Percentiles rank a stretch among this genome's conserved stretches.
Evolutionary conservation across 1,139 yeast species (phyloP).

Genomic region (Hansenula sp.): DNA sequence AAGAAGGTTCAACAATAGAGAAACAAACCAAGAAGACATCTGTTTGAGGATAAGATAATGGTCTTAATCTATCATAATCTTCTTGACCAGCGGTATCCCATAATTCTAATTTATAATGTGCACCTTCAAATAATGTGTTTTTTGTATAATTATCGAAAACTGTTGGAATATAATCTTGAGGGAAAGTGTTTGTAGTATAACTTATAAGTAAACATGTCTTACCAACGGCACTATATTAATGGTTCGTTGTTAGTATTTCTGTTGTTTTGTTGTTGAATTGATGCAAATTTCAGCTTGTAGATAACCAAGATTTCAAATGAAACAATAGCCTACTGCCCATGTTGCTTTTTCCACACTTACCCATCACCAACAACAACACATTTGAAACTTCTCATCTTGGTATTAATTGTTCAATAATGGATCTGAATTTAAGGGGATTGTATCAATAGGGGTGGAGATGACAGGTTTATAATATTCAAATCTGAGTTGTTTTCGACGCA

Average conservation of each 20-base stretch:
- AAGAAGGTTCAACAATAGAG: slow-evolving; percentile 78
- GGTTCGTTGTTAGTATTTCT: neutral
- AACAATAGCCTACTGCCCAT: neutral
- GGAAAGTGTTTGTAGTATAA: slow-evolving; percentile 91
- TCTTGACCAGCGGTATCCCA: slow-evolving; percentile 99
- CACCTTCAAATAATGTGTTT: slow-evolving; percentile 78
- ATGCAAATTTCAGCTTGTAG: too few species aligned
- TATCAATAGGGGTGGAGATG: neutral
- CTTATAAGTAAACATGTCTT: slow-evolving; percentile 86
- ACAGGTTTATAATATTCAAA: neutral
- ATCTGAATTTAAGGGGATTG: neutral
- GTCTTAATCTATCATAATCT: slow-evolving; percentile 88
- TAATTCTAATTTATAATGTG: slow-evolving; percentile 69
- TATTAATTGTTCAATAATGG: neutral
- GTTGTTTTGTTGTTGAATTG: neutral
- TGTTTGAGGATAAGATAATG: slow-evolving; percentile 89
- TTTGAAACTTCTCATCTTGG: slow-evolving; percentile 81
- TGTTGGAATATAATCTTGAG: slow-evolving; percentile 93
- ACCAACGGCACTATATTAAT: slow-evolving; percentile 68
- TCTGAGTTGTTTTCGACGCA: too few species aligned
- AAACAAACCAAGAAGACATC: slow-evolving; percentile 87
- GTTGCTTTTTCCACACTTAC: slow-evolving; percentile 25
- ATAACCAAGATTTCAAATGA: neutral
- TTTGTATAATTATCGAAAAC: slow-evolving; percentile 90
- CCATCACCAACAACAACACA: slow-evolving; percentile 97